A percentile compares a stretch with the other conserved stretches of the same genome.
Evolutionary conservation across 2,329 filamentous ascomycete species (phyloP).

Genomic region (Diaporthe longicolla): DNA sequence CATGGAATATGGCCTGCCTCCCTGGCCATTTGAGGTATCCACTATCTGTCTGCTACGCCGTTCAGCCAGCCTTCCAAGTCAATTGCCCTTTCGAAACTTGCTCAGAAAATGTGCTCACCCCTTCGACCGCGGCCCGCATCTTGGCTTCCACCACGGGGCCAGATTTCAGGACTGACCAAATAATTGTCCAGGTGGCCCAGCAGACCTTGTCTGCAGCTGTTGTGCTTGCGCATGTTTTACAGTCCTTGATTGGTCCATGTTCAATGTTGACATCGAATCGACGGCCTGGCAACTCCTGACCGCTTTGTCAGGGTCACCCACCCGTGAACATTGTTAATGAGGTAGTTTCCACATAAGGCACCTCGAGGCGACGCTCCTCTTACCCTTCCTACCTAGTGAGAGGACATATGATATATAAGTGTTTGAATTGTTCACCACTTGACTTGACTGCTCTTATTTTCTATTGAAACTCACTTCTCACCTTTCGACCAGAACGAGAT

Average conservation of each 20-base stretch:
- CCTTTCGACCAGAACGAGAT: slow-evolving; percentile 9
- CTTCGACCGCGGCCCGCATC: slow-evolving; percentile 11
- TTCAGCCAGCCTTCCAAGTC: not conserved
- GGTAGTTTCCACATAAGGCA: slow-evolving; percentile 25
- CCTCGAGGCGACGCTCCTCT: not conserved
- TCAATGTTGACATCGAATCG: not conserved
- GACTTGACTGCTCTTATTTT: not conserved
- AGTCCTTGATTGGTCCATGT: slow-evolving; percentile 13
- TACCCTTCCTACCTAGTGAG: not conserved
- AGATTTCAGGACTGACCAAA: slow-evolving; percentile 27
- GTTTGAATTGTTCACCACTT: not conserved
- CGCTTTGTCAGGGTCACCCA: not conserved
- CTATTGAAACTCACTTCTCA: not conserved
- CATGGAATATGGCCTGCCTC: not conserved
- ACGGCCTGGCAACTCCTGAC: slow-evolving; percentile 9
- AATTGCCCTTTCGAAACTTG: slow-evolving; percentile 31
- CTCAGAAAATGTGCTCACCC: slow-evolving; percentile 38
- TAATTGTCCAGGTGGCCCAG: slow-evolving; percentile 9
- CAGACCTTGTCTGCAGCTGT: not conserved
- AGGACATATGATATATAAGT: not conserved
- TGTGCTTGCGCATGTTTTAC: slow-evolving; percentile 28
- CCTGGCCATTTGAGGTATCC: not conserved
- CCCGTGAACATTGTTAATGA: slow-evolving; percentile 1
- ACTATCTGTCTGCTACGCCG: slow-evolving; percentile 4
- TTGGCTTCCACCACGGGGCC: slow-evolving; percentile 15